Conservation (phyloP, 2,329 filamentous ascomycete species). For the Fusarium coffeatum region DNA sequence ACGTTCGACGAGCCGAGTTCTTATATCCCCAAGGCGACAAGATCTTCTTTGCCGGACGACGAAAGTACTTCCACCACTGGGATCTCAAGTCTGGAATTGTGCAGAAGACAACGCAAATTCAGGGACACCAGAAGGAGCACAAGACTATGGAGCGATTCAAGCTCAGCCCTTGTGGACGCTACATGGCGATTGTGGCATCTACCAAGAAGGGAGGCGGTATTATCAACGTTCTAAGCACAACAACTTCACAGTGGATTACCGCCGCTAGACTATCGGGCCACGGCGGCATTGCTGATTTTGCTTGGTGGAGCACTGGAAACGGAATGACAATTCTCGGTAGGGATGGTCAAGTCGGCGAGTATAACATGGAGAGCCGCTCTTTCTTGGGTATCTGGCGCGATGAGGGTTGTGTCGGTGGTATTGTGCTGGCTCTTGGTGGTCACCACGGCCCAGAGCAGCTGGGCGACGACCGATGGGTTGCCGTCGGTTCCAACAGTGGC, state of each 20-base stretch:
- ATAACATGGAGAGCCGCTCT: constrained; percentile 74
- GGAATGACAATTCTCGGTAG: constrained; percentile 86
- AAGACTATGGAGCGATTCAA: constrained; percentile 92
- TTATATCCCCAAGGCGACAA: constrained; percentile 76
- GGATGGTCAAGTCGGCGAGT: constrained; percentile 92
- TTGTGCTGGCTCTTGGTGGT: constrained; percentile 83
- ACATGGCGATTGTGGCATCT: constrained; percentile 85
- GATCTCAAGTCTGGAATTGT: constrained; percentile 84
- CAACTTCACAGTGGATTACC: constrained; percentile 87
- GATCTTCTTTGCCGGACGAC: constrained; percentile 88
- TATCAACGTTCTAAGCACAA: constrained; percentile 84
- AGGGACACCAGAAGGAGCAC: constrained; percentile 83
- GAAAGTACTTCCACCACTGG: constrained; percentile 95
- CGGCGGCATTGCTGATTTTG: constrained; percentile 88
- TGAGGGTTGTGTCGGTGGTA: constrained; percentile 88
- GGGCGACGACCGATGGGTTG: constrained; percentile 89
- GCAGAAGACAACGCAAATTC: constrained; percentile 81
- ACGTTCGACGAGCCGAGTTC: constrained; percentile 87
- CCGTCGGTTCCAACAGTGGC: constrained; percentile 85
- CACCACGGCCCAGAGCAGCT: constrained; percentile 68
- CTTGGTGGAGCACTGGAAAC: constrained; percentile 88
- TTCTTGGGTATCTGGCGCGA: constrained; percentile 89
- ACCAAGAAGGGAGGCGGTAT: constrained; percentile 87
- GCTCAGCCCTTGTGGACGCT: constrained; percentile 85
- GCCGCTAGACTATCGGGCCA: constrained; percentile 84